A percentile compares a stretch with the other conserved stretches of the same genome.
Conservation (phyloP, 108 stramenopile genomes). For the Parmales sp. region DNA sequence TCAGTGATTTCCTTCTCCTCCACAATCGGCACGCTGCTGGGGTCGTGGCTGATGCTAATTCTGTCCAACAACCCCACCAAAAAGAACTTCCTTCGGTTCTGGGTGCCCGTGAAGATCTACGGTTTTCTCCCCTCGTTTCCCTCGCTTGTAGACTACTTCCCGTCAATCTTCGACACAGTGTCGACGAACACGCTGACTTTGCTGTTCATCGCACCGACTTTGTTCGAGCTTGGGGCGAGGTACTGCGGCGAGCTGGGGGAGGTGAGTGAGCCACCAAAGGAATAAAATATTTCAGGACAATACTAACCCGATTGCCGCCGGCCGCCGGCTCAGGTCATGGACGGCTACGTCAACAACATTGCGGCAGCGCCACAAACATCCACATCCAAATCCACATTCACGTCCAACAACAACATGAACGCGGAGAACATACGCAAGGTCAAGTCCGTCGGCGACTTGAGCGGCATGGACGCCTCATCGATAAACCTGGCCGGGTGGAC, state of each 20-base stretch:
- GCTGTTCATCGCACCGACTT: conserved; percentile 51
- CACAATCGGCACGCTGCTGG: not conserved
- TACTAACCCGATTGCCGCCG: too few relatives aligned
- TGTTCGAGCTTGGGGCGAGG: conserved; percentile 63
- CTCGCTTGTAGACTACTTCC: too few relatives aligned
- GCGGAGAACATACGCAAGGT: not conserved
- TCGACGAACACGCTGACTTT: too few relatives aligned
- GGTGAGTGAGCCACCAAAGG: too few relatives aligned
- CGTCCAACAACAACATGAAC: not conserved
- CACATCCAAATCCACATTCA: not conserved
- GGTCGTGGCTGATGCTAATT: conserved; percentile 12
- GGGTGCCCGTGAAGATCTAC: too few relatives aligned
- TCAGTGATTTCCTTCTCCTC: too few relatives aligned
- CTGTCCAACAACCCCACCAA: not conserved
- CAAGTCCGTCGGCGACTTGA: not conserved
- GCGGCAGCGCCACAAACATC: not conserved
- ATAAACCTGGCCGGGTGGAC: not conserved
- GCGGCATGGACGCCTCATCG: not conserved
- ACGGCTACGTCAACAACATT: too few relatives aligned
- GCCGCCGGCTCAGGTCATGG: too few relatives aligned
- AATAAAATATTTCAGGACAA: conserved; percentile 74
- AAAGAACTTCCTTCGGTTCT: too few relatives aligned
- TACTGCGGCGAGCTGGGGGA: conserved; percentile 66
- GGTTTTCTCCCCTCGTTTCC: too few relatives aligned
- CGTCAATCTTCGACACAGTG: too few relatives aligned